Percentiles rank a stretch among this genome's conserved stretches.
Conservation (phyloP, 352 stramenopile species). For the Phytophthora ohioensis region DNA sequence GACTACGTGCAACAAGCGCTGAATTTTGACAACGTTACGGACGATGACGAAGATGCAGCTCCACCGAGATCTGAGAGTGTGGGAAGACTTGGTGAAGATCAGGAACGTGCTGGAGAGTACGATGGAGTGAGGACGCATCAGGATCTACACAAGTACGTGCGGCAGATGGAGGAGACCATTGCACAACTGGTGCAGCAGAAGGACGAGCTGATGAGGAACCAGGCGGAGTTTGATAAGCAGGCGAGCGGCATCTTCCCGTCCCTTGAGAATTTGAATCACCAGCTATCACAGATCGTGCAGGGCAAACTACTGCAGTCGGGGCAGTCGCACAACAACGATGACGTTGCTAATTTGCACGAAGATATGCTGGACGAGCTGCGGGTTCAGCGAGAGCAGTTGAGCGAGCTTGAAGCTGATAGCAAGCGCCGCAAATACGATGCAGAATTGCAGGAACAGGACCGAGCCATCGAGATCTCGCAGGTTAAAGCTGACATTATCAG, state of each 20-base stretch:
- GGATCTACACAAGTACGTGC: constrained; percentile 74
- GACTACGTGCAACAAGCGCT: constrained; percentile 80
- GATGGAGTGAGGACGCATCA: constrained; percentile 45
- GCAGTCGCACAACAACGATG: constrained; percentile 60
- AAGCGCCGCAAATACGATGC: constrained; percentile 77
- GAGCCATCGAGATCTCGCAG: constrained; percentile 77
- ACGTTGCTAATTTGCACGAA: constrained; percentile 71
- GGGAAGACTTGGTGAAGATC: constrained; percentile 17
- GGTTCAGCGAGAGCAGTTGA: constrained; percentile 75
- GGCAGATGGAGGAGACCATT: constrained; percentile 86
- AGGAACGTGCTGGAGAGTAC: constrained; percentile 33
- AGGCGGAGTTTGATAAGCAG: constrained; percentile 85
- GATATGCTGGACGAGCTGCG: constrained; percentile 79
- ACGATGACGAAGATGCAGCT: constrained; percentile 46
- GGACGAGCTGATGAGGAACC: constrained; percentile 77
- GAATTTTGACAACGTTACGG: constrained; percentile 70
- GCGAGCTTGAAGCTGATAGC: constrained; percentile 75
- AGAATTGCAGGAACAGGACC: constrained; percentile 81
- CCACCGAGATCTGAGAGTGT: constrained; percentile 24
- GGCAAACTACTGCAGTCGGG: constrained; percentile 59
- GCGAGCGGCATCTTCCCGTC: constrained; percentile 87
- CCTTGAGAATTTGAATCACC: constrained; percentile 80
- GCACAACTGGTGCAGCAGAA: constrained; percentile 82
- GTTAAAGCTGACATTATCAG: constrained; percentile 80
- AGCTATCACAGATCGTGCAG: constrained; percentile 82